Conservation (phyloP, 805 yeast genomes). For the Citeromyces matritensis region DNA sequence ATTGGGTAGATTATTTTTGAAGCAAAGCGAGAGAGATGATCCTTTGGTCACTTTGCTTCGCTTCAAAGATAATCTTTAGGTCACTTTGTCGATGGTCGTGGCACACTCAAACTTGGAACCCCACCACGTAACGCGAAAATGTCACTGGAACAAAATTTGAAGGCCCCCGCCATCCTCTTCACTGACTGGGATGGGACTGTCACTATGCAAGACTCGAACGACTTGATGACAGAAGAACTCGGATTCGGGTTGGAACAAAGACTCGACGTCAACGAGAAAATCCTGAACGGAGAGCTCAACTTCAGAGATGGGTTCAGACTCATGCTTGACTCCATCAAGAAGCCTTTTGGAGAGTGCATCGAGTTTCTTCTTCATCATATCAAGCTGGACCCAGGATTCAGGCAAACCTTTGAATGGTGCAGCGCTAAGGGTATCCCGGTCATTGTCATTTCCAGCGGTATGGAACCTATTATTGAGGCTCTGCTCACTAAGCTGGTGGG, state of each 20-base stretch:
- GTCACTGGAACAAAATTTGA: no score
- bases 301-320: conserved; percentile 74
- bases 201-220: conserved; percentile 85
- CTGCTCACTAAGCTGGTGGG: conserved; percentile 66
- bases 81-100: neutral
- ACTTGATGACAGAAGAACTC: conserved; percentile 71
- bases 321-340: conserved; percentile 69
- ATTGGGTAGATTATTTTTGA: no score
- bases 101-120: neutral
- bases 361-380: conserved; percentile 51
- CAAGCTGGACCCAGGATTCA: conserved; percentile 82
- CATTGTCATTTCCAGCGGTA: conserved; percentile 82
- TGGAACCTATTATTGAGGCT: conserved; percentile 82
- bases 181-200: conserved; percentile 98
- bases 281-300: conserved; percentile 49
- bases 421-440: conserved; percentile 59
- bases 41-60: no score
- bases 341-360: conserved; percentile 74
- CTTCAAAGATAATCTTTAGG: no score
- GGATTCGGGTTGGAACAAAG: conserved; percentile 76
- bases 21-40: no score
- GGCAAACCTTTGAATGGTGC: conserved; percentile 70
- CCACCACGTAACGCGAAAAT: neutral
- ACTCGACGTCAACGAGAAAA: conserved; percentile 50
- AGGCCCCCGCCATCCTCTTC: conserved; percentile 56